phyloP scores from a whole-genome alignment of 441 rosid genomes.

The Populus hybrid region DNA sequence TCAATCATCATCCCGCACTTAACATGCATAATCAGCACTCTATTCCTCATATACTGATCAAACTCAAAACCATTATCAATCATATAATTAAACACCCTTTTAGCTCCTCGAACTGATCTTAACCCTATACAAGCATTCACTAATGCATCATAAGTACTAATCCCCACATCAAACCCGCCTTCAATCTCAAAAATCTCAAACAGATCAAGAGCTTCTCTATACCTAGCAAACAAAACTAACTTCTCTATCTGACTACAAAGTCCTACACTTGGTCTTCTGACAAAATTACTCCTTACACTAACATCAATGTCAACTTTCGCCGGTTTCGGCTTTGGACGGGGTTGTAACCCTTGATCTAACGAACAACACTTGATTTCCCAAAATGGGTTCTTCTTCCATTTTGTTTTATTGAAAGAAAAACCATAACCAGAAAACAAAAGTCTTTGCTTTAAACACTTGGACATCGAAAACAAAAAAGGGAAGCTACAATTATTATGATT shows the following conservation, averaged over 20 bases:
- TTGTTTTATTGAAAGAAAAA: constrained; percentile 37
- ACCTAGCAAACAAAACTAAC: constrained; percentile 50
- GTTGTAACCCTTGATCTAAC: constrained; percentile 43
- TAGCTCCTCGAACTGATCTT: constrained; percentile 60
- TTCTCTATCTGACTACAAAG: constrained; percentile 81
- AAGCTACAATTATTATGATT: constrained; percentile 23
- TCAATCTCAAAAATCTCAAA: constrained; percentile 70
- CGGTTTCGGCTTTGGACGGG: constrained; percentile 53
- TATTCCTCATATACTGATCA: constrained; percentile 64
- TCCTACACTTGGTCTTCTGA: constrained; percentile 39
- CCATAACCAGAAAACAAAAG: constrained; percentile 35
- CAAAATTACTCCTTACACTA: constrained; percentile 14
- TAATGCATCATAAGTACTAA: constrained; percentile 67
- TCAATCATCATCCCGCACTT: constrained; percentile 75
- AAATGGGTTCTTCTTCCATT: constrained; percentile 42
- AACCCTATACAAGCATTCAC: constrained; percentile 74
- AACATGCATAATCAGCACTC: constrained; percentile 66
- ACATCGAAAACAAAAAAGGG: constrained; percentile 25
- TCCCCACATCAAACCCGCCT: constrained; percentile 46
- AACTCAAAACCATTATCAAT: constrained; percentile 45
- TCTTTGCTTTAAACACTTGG: constrained; percentile 19
- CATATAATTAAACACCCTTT: constrained; percentile 65
- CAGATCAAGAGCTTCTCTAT: constrained; percentile 75
- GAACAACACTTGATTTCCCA: constrained; percentile 44
- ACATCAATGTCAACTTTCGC: constrained; percentile 24